Evolutionary conservation across 1,284 basidiomycete genomes (phyloP), one percentile per base, ranked within the genome.

Genomic region (Prillingera fragicola): DNA sequence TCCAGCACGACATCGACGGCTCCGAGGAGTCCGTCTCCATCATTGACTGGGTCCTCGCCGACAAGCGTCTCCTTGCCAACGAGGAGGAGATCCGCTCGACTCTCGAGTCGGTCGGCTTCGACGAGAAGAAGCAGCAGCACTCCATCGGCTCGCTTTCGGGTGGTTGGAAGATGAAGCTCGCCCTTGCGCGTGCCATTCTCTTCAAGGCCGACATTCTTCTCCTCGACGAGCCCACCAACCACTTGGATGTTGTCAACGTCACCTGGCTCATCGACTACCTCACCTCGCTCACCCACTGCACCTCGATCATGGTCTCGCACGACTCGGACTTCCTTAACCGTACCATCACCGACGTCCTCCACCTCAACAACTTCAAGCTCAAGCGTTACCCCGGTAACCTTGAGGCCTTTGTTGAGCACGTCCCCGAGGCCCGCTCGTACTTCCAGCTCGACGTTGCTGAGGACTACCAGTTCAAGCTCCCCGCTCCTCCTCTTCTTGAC

Each of bases 81-180:
- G 29, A 31, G 29, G 75, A 80, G 55, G 88, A 95, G 70, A 73
- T 85, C 71, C 74, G 83, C 48, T 79, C 82, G 70, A 87, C 86
- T 44, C 83, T 96, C 53, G 80, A 82, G 34, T 84, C 86, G 50
- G 91, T 96, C 70, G 91, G 91, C 56, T 96, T 96, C 80, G 81
- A 76, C 55, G 84, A 84, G 51, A 85, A 84, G 67, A 83, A 90
- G 62, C 91, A 95, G 75, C 75, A 74, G 59, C 78, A 87, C 58
- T 75, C 88, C 33, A 95, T 95, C 58, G 88, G 90, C 57, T 84
- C 83, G 53, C 78, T 99, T 43, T 98, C 94, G 38, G 95, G 95
- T 81, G 95, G 95, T 78, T 98, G 95, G 95, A 96, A 98, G 81
- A 98, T 98, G 95, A 97, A 97, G 81, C 84, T 98, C 57, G 95